A percentile compares a stretch with the other conserved stretches of the same genome.
Evolutionary conservation across 2,329 filamentous ascomycete genomes (phyloP).

Genomic region (Neonectria hederae): DNA sequence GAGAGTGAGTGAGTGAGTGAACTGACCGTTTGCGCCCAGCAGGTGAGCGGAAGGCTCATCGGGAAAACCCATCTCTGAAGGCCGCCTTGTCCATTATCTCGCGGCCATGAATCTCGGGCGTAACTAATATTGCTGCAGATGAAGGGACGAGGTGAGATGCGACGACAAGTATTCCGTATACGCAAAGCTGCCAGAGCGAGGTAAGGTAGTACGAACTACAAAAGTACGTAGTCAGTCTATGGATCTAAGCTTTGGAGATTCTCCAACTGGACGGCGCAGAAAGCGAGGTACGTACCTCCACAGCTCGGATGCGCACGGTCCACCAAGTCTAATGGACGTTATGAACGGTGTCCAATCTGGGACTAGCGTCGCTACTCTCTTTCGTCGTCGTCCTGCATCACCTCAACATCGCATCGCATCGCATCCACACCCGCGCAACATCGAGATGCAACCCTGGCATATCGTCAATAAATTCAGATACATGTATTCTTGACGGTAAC

Average conservation of each 20-base stretch:
- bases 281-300: neutral
- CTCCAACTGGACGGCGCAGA: neutral
- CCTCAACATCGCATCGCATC: neutral
- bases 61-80: slow-evolving; percentile 55
- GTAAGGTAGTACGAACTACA: neutral
- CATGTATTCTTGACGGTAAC: neutral
- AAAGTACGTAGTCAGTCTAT: too few relatives aligned
- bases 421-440: neutral
- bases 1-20: neutral
- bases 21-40: slow-evolving; percentile 66
- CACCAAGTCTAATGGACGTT: too few relatives aligned
- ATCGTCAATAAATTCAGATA: neutral
- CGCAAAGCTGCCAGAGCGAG: neutral
- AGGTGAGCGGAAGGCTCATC: slow-evolving; percentile 64
- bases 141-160: neutral
- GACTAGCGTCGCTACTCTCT: neutral
- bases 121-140: neutral
- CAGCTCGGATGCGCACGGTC: too few relatives aligned
- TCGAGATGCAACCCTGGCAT: neutral
- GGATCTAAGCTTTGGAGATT: neutral
- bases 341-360: neutral
- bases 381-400: neutral
- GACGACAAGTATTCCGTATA: neutral
- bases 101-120: neutral
- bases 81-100: slow-evolving; percentile 35